These are phyloP conservation scores for Eurotiales sp. DNA, from an alignment of 2,329 filamentous ascomycete genomes.

Conservation along the genomic window DNA sequence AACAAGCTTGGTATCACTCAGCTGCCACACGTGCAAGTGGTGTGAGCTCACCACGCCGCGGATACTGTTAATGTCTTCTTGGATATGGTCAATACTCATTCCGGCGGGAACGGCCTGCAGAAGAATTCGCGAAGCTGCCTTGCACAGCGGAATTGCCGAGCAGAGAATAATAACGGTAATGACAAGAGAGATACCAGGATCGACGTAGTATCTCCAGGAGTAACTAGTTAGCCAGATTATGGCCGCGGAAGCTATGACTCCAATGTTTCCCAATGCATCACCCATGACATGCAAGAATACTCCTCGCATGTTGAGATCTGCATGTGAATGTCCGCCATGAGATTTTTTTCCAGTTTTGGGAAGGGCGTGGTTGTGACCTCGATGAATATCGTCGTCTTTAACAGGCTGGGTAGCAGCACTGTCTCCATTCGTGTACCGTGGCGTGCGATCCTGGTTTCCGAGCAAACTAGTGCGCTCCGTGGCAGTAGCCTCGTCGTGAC, in stretches of 20 bases:
- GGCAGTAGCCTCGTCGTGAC: constrained; percentile 46
- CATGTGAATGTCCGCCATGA: constrained; percentile 39
- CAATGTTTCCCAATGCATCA: constrained; percentile 47
- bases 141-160: constrained; percentile 50
- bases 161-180: constrained; percentile 74
- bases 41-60: constrained; percentile 87
- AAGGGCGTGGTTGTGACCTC: constrained; percentile 72
- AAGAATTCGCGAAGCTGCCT: constrained; percentile 67
- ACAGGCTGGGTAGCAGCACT: constrained; percentile 14
- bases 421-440: constrained; percentile 31
- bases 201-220: constrained; percentile 78
- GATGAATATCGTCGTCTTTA: constrained; percentile 51
- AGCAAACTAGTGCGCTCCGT: constrained; percentile 42
- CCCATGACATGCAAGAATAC: constrained; percentile 62
- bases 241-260: constrained; percentile 61
- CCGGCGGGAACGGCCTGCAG: constrained; percentile 90
- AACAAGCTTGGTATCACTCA: constrained; percentile 90
- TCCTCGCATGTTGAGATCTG: constrained; percentile 88
- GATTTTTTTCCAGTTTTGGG: constrained; percentile 61
- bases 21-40: constrained; percentile 96
- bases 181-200: constrained; percentile 86
- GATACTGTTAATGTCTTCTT: constrained; percentile 81
- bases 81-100: constrained; percentile 83
- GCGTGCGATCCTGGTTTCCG: constrained; percentile 39
- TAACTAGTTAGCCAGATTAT: constrained; percentile 87